A percentile compares a stretch with the other conserved stretches of the same genome.
These are phyloP conservation scores for Amylocystis lapponica DNA, from an alignment of 768 basidiomycete species.

Conservation along the genomic window DNA sequence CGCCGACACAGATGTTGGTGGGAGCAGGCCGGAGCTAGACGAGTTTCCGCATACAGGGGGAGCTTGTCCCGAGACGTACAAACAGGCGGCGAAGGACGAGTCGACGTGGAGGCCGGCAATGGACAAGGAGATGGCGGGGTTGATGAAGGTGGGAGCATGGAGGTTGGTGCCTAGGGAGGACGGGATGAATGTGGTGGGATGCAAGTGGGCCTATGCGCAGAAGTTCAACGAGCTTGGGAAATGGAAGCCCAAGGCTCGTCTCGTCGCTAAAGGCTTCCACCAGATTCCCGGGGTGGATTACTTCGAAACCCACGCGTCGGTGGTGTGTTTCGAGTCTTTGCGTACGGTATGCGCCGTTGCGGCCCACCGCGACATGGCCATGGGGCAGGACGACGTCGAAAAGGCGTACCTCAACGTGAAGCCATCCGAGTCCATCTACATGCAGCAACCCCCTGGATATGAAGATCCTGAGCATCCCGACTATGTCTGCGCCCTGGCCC, in stretches of 20 bases:
- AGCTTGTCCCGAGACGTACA: background rate
- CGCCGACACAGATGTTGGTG: too few species aligned
- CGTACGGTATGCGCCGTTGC: conserved; percentile 24
- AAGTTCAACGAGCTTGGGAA: background rate
- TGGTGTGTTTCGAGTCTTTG: conserved; percentile 17
- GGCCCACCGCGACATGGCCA: conserved; percentile 19
- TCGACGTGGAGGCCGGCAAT: background rate
- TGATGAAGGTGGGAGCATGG: background rate
- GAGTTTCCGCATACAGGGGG: too few species aligned
- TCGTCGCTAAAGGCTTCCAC: conserved; percentile 23
- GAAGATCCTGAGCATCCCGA: conserved; percentile 1
- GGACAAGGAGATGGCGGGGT: background rate
- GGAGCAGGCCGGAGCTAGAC: too few species aligned
- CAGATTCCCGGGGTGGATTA: conserved; percentile 17
- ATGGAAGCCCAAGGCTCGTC: background rate
- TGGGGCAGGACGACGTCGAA: conserved; percentile 30
- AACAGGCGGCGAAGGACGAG: background rate
- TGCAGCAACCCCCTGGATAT: conserved; percentile 13
- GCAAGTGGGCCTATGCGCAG: conserved; percentile 2
- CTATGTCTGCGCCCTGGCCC: background rate
- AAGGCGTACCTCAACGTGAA: conserved; percentile 21
- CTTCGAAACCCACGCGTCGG: conserved; percentile 19
- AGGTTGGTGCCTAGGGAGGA: background rate
- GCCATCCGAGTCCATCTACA: conserved; percentile 13
- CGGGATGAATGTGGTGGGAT: background rate